Percentiles rank a stretch among this genome's conserved stretches.
phyloP scores from a whole-genome alignment of 2,329 filamentous ascomycete genomes.

The Cladophialophora chaetospira region DNA sequence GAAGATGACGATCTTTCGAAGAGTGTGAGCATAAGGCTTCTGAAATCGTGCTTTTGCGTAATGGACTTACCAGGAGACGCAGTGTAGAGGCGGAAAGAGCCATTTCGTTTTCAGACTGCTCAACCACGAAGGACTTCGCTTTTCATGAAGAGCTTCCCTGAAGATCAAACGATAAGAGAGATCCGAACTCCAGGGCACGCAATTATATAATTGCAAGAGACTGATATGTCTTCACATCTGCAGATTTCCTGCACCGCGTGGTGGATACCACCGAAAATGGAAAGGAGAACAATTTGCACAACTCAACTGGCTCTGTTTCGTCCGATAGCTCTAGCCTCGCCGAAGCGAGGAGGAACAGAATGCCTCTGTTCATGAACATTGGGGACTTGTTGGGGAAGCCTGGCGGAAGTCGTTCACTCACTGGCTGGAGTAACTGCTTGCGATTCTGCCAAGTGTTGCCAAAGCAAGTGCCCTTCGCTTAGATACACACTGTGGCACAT shows the following conservation, averaged over 20 bases:
- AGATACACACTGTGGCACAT: too few relatives aligned
- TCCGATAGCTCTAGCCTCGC: background rate
- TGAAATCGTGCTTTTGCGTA: background rate
- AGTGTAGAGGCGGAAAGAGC: conserved; percentile 9
- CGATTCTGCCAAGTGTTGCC: background rate
- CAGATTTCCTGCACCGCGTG: background rate
- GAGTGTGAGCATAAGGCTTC: background rate
- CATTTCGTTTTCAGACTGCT: background rate
- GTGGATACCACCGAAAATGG: background rate
- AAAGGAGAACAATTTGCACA: background rate
- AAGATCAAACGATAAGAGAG: too few relatives aligned
- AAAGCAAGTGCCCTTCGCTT: background rate
- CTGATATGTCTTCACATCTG: background rate
- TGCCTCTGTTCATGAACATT: background rate
- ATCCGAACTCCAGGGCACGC: background rate
- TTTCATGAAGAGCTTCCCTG: background rate
- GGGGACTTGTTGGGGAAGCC: background rate
- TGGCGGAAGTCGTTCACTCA: too few relatives aligned
- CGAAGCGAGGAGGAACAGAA: background rate
- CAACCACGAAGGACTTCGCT: background rate
- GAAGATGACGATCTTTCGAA: conserved; percentile 2
- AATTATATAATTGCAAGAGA: background rate
- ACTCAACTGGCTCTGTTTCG: background rate
- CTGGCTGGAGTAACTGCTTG: too few relatives aligned
- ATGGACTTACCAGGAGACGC: conserved; percentile 5